phyloP scores from a whole-genome alignment of 345 rosid genomes.

The thale cress (Arabidopsis thaliana) region TAIR10.1 NC_003075.7:7475501-7476000 shows the following conservation, averaged over 20 bases:
- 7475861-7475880: slow-evolving; percentile 77
- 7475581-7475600: slow-evolving; percentile 81
- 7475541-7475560: slow-evolving; percentile 68
- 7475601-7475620: slow-evolving; percentile 49
- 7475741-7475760: slow-evolving; percentile 75
- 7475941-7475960: slow-evolving; percentile 93
- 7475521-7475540: slow-evolving; percentile 60
- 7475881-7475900: slow-evolving; percentile 71
- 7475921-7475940: slow-evolving; percentile 73
- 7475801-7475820: slow-evolving; percentile 78
- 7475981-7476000: slow-evolving; percentile 55
- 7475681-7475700: slow-evolving; percentile 62
- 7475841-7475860: slow-evolving; percentile 61
- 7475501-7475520: slow-evolving; percentile 61
- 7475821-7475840: slow-evolving; percentile 82
- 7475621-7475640: neutral
- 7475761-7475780: slow-evolving; percentile 65
- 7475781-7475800: slow-evolving; percentile 76
- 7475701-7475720: slow-evolving; percentile 74
- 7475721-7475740: slow-evolving; percentile 57
- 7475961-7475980: slow-evolving; percentile 84
- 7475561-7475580: slow-evolving; percentile 79
- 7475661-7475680: slow-evolving; percentile 3
- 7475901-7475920: slow-evolving; percentile 70
- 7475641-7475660: too few relatives aligned